Base-by-base conservation (phyloP, 2,329 filamentous ascomycete species). In the Arthroderma sp. region DNA sequence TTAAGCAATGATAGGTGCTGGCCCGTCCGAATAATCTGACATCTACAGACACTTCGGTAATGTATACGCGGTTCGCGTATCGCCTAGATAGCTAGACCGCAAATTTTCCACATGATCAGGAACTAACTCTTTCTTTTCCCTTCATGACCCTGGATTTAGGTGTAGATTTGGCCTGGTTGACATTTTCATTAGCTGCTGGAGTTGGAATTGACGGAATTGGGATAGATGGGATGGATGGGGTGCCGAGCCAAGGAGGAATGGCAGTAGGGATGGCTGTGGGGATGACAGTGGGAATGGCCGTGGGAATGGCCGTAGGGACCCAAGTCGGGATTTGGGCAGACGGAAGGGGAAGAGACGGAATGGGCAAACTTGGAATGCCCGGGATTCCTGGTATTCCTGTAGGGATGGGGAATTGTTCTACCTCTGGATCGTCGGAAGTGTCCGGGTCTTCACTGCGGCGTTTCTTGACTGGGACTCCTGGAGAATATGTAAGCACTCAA, bases 351-450 rank as follows among this genome's bases (percentile, higher is more conserved):
- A 52, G 8, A 47, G 41, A 47, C 23, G 41, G 41, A 47, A 47
- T 28, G 19, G 41, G 41, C 19, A 47, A 47, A 23, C 41, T 47
- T 21, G 47, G 47, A 9, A 51, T 11, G 19, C 11, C 25, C 19
- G 35, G 28, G 21, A 37, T 2, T 7, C 28, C 23, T 4, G 53
- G 53, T 19, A 55, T 38, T 11, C n/a, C n/a, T 6, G 53, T 41
- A 43, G 53, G 53, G 31, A 55, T 23, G 51, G 33, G 51, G 21
- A 76, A 53, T 75, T 69, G 57, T 74, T 74, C 63, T 74, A 71
- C 9, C 70, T 56, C n/a, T 21, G 39, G 19, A 11, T 54, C 19
- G 5, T 31, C 51, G 19, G 21, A n/a, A 38, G 31, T 8, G n/a
- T 28, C 31, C 0, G 17, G 31, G 3, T 19, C 13, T 8, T 9